Evolutionary conservation across 2,329 filamentous ascomycete species (phyloP).

Genomic region (Cytospora leucostoma): DNA sequence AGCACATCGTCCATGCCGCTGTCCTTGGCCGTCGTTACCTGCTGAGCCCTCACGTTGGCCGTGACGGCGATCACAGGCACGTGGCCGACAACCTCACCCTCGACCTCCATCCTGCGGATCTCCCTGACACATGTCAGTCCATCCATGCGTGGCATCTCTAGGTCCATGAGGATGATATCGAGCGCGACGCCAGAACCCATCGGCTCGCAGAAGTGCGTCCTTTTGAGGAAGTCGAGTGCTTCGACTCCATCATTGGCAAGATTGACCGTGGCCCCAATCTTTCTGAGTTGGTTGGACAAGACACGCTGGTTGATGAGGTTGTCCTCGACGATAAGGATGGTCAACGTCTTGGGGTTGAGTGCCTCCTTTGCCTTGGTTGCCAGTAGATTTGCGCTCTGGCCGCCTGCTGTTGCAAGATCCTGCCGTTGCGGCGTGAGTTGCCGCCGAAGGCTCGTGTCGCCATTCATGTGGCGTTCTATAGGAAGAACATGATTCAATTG

Average conservation of each 20-base stretch:
- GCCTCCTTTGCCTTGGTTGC: slow-evolving; percentile 27
- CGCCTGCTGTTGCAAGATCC: slow-evolving; percentile 30
- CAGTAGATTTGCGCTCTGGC: slow-evolving; percentile 30
- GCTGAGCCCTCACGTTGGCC: slow-evolving; percentile 47
- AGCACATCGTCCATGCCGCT: slow-evolving; percentile 55
- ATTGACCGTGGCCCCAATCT: slow-evolving; percentile 59
- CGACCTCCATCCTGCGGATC: slow-evolving; percentile 42
- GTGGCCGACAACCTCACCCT: slow-evolving; percentile 37
- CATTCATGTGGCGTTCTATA: slow-evolving; percentile 29
- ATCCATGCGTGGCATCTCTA: slow-evolving; percentile 54
- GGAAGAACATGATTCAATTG: slow-evolving; percentile 19
- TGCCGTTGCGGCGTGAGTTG: slow-evolving; percentile 33
- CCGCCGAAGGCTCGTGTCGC: slow-evolving; percentile 24
- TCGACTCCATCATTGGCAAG: slow-evolving; percentile 65
- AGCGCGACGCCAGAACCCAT: slow-evolving; percentile 32
- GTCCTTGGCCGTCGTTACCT: slow-evolving; percentile 40
- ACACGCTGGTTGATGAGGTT: slow-evolving; percentile 70
- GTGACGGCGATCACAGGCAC: slow-evolving; percentile 51
- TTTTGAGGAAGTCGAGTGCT: slow-evolving; percentile 45
- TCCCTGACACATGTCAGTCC: slow-evolving; percentile 45
- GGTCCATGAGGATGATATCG: slow-evolving; percentile 48
- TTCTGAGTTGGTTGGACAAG: slow-evolving; percentile 63
- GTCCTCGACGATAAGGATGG: slow-evolving; percentile 66
- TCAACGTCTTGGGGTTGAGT: slow-evolving; percentile 50
- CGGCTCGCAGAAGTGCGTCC: slow-evolving; percentile 36